Conservation (phyloP, 2,329 filamentous ascomycete genomes). For the Myotisia sp. region DNA sequence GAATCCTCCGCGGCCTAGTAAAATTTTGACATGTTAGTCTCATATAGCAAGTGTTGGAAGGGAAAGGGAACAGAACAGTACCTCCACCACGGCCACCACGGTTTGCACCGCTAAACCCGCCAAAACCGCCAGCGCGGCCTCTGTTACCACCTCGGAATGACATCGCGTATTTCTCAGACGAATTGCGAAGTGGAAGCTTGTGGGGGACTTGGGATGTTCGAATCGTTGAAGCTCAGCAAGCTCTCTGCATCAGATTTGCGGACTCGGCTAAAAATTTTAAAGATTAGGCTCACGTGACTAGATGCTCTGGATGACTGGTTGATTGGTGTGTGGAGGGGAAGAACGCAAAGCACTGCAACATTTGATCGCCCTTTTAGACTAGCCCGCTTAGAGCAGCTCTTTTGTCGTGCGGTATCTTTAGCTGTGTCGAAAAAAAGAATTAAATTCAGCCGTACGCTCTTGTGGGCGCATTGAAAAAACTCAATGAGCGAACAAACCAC, state of each 20-base stretch:
- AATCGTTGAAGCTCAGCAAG: not conserved
- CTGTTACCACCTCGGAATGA: slow-evolving; percentile 49
- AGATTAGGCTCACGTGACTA: slow-evolving; percentile 13
- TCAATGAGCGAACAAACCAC: slow-evolving; percentile 9
- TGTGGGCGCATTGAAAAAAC: not conserved
- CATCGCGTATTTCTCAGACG: slow-evolving; percentile 32
- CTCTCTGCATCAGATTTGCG: slow-evolving; percentile 1
- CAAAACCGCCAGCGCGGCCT: slow-evolving; percentile 35
- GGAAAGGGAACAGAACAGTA: slow-evolving; percentile 16
- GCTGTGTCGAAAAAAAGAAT: too few relatives aligned
- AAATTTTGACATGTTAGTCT: not conserved
- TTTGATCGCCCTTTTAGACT: too few relatives aligned
- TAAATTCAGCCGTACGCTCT: too few relatives aligned
- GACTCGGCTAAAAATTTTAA: slow-evolving; percentile 12
- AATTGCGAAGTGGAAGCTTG: slow-evolving; percentile 2
- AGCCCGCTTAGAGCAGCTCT: too few relatives aligned
- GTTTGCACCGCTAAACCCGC: slow-evolving; percentile 40
- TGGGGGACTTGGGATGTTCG: not conserved
- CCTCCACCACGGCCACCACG: slow-evolving; percentile 35
- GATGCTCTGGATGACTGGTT: too few relatives aligned
- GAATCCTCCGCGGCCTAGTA: slow-evolving; percentile 46
- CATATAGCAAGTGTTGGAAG: too few relatives aligned
- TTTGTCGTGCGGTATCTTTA: too few relatives aligned
- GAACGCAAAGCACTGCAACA: too few relatives aligned
- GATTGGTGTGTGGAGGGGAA: too few relatives aligned